Conservation (phyloP, 148 eudicot species). For the Rhododendron kiyosumense region DNA sequence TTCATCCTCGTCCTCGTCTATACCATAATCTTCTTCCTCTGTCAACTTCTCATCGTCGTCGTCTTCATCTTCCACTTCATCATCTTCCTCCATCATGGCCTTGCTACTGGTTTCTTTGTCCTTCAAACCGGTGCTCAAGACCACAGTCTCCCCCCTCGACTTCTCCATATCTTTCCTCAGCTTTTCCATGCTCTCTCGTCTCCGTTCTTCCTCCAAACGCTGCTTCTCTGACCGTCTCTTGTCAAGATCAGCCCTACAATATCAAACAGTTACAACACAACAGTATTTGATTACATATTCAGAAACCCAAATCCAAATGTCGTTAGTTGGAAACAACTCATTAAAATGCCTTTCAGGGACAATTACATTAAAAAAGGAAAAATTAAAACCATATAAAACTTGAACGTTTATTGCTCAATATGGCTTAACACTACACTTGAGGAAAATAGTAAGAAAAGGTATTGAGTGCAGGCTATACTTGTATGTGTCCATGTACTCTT, state of each 20-base stretch:
- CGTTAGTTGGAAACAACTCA: neutral
- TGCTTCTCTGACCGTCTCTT: constrained; percentile 74
- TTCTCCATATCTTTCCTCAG: constrained; percentile 84
- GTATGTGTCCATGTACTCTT: constrained; percentile 70
- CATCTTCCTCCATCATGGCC: constrained; percentile 44
- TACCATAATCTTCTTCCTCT: neutral
- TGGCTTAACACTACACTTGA: neutral
- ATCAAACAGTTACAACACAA: neutral
- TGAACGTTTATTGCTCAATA: neutral
- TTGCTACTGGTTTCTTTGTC: constrained; percentile 29
- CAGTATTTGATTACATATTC: neutral
- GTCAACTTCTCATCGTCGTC: constrained; percentile 18
- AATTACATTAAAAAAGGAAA: neutral
- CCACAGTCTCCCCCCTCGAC: constrained; percentile 65
- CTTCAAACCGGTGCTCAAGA: constrained; percentile 79
- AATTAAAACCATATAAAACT: neutral
- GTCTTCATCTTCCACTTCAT: constrained; percentile 28
- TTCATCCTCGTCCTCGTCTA: constrained; percentile 18
- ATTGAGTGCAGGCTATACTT: constrained; percentile 24
- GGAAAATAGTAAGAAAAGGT: neutral
- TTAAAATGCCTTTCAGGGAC: neutral
- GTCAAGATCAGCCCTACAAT: constrained; percentile 81
- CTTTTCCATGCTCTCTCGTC: constrained; percentile 73
- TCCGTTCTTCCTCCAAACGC: constrained; percentile 68
- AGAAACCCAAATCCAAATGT: neutral